Conservation (phyloP, 106 monocot species). For the Platanthera guangdongensis region DNA sequence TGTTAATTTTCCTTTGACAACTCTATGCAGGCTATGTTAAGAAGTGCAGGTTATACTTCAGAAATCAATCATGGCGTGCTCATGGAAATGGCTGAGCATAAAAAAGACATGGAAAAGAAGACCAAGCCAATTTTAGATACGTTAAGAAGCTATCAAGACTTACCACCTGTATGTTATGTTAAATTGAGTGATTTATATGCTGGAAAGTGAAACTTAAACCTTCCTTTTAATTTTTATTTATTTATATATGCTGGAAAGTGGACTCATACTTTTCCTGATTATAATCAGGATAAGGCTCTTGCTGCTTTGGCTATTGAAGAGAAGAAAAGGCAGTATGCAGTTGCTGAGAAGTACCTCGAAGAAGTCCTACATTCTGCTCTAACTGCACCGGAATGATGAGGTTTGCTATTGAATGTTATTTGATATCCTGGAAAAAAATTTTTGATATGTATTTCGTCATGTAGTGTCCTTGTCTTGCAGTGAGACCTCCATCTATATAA, state of each 20-base stretch:
- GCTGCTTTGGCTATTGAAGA: conserved; percentile 98
- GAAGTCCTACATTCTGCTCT: conserved; percentile 77
- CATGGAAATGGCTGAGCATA: conserved; percentile 96
- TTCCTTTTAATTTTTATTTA: too few relatives aligned
- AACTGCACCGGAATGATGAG: conserved; percentile 32
- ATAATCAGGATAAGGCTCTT: conserved; percentile 83
- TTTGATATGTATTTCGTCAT: too few relatives aligned
- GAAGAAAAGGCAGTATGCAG: conserved; percentile 88
- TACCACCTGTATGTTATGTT: conserved; percentile 64
- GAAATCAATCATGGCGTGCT: conserved; percentile 98
- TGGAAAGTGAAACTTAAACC: background rate
- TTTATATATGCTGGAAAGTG: background rate
- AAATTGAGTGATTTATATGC: background rate
- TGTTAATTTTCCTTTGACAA: background rate
- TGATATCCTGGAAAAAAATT: background rate
- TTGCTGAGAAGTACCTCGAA: conserved; percentile 87
- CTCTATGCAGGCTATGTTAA: conserved; percentile 51
- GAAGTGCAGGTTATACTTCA: conserved; percentile 75
- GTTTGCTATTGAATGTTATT: background rate
- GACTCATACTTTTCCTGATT: background rate
- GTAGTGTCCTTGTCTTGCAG: too few relatives aligned
- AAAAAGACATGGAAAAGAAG: conserved; percentile 86
- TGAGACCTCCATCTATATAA: too few relatives aligned
- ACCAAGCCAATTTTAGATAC: conserved; percentile 93
- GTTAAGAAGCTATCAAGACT: conserved; percentile 92